Conservation (phyloP, 345 rosid species). For the Lepidium didymum region DNA sequence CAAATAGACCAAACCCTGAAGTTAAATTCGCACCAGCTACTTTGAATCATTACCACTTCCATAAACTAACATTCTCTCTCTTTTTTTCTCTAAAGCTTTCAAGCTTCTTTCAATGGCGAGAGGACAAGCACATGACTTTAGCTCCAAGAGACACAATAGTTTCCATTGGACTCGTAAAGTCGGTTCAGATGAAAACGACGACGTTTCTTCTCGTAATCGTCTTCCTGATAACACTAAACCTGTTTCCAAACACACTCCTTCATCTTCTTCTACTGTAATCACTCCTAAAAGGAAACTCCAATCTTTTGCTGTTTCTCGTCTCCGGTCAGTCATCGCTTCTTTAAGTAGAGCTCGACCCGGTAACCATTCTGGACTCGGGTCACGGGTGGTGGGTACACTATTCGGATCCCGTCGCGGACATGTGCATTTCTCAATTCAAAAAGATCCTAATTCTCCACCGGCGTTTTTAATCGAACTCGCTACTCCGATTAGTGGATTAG, state of each 20-base stretch:
- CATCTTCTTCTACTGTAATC: not conserved
- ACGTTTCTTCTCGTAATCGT: slow-evolving; percentile 20
- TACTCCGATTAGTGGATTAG: slow-evolving; percentile 81
- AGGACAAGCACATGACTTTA: slow-evolving; percentile 42
- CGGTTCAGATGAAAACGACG: slow-evolving; percentile 51
- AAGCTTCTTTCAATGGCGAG: slow-evolving; percentile 37
- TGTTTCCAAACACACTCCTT: slow-evolving; percentile 17
- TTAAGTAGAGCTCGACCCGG: slow-evolving; percentile 44
- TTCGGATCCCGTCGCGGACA: slow-evolving; percentile 87
- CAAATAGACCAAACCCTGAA: slow-evolving; percentile 29
- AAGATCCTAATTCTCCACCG: slow-evolving; percentile 67
- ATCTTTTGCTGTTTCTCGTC: slow-evolving; percentile 69
- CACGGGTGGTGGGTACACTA: slow-evolving; percentile 80
- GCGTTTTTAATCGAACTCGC: slow-evolving; percentile 86
- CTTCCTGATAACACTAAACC: slow-evolving; percentile 5
- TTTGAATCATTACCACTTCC: slow-evolving; percentile 4
- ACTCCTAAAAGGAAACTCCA: slow-evolving; percentile 61
- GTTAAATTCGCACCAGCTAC: slow-evolving; percentile 23
- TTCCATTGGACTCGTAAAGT: slow-evolving; percentile 83
- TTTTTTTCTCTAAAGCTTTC: slow-evolving; percentile 1
- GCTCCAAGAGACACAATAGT: slow-evolving; percentile 57
- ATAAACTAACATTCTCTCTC: not conserved
- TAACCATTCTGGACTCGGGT: slow-evolving; percentile 37
- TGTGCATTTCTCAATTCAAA: slow-evolving; percentile 90
- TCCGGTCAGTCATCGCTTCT: slow-evolving; percentile 61